Evolutionary conservation across 148 eudicot species (phyloP), one percentile per base, ranked within the genome.

Genomic region (Agrostemma githago): DNA sequence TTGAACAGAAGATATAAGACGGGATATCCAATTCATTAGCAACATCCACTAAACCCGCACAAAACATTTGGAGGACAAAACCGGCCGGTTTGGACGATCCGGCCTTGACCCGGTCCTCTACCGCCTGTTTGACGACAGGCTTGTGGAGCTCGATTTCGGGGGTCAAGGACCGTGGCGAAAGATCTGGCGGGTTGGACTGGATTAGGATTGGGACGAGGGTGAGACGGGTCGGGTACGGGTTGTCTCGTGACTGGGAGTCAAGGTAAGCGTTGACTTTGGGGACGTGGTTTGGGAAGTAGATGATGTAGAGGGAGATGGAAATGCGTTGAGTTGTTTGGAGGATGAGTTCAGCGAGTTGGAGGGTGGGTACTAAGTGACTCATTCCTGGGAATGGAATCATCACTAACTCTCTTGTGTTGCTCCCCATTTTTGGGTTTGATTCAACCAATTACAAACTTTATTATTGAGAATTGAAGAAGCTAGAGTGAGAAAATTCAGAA

Each of bases 321-420:
- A 84, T 71, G 14, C 66, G 69, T 9, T 70, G 26, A 69, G 84
- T 74, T 3, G 80, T 78, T 16, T 72, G 71, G 15, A 81, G 12
- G 38, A 88, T 74, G 73, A 79, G 81, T 54, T 88, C 84, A 9
- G 91, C 85, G 3, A 84, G 38, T 66, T 86, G 76, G 0, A 88
- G 76, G 21, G 81, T 75, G 17, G 84, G 68, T 17, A 71, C 75
- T 20, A 88, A 51, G 14, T 51, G 56, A 51, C 56, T 51, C 14
- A 51, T 51, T 1, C 56, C 56, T 9, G 56, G 56, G 11, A 15
- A 10, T 51, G 56, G 56, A 51, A 51, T 51, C 56, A 51, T 51
- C 14, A 51, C 56, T 51, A 51, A 8, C 56, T 51, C 56, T 51
- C 0, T 8, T 9, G 56, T 51, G 56, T 51, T 51, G 56, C 56